phyloP scores from a whole-genome alignment of 2,329 filamentous ascomycete species.

The Pseudogymnoascus sp. region DNA sequence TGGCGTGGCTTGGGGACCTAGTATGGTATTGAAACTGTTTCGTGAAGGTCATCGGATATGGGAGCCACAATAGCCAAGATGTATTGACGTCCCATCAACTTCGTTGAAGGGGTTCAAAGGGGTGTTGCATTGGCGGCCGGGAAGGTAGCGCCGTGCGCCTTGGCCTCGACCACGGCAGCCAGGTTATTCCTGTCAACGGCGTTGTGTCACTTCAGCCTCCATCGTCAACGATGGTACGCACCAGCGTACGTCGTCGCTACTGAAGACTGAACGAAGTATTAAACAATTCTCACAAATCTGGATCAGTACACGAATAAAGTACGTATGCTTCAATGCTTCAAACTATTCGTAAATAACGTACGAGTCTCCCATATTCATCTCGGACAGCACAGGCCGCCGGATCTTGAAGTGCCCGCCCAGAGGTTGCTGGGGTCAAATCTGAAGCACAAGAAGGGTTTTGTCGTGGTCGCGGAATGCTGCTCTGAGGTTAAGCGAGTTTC shows the following conservation, averaged over 20 bases:
- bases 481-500: constrained; percentile 11
- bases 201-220: constrained; percentile 3
- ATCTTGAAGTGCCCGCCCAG: constrained; percentile 1
- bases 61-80: neutral
- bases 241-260: neutral
- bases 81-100: neutral
- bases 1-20: constrained; percentile 10
- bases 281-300: constrained; percentile 1
- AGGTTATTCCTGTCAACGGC: neutral
- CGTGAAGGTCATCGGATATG: constrained; percentile 3
- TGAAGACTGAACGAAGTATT: neutral
- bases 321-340: constrained; percentile 7
- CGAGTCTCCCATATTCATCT: neutral
- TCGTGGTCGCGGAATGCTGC: constrained; percentile 13
- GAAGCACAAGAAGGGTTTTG: constrained; percentile 15
- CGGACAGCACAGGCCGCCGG: constrained; percentile 7
- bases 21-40: constrained; percentile 11
- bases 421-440: constrained; percentile 5
- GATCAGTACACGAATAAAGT: neutral
- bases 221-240: neutral
- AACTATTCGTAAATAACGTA: neutral
- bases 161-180: neutral
- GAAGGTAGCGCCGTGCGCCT: neutral
- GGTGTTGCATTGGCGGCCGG: neutral
- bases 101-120: neutral